phyloP scores from a whole-genome alignment of 2,329 filamentous ascomycete genomes.

The Penicillium polonicum region DNA sequence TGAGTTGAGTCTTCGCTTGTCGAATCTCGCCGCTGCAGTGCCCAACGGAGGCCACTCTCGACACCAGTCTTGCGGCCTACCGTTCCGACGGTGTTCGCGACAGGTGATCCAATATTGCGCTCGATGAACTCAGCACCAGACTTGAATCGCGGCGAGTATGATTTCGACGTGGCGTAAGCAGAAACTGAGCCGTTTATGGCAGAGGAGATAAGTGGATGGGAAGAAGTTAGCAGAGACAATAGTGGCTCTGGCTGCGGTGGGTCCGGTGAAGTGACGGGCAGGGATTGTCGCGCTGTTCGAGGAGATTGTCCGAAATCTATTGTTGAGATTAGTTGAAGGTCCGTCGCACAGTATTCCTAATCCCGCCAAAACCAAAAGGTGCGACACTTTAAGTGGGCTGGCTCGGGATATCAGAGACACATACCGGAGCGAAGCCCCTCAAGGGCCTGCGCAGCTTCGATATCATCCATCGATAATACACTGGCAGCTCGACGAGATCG shows the following conservation, averaged over 20 bases:
- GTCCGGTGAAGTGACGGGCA: constrained; percentile 32
- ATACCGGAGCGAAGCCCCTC: constrained; percentile 72
- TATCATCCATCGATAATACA: constrained; percentile 50
- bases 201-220: constrained; percentile 80
- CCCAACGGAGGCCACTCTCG: constrained; percentile 82
- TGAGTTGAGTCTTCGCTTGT: constrained; percentile 32
- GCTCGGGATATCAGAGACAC: constrained; percentile 20
- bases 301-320: constrained; percentile 68
- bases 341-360: not conserved
- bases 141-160: constrained; percentile 84
- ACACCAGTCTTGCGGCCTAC: constrained; percentile 84
- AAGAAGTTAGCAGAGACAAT: constrained; percentile 80
- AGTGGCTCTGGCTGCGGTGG: constrained; percentile 70
- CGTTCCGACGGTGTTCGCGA: constrained; percentile 81
- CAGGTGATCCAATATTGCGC: constrained; percentile 74
- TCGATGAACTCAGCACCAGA: constrained; percentile 90
- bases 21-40: constrained; percentile 55
- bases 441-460: constrained; percentile 69
- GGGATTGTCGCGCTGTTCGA: constrained; percentile 43
- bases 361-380: not conserved
- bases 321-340: constrained; percentile 12
- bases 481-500: constrained; percentile 46
- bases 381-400: constrained; percentile 1
- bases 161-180: constrained; percentile 83
- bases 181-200: constrained; percentile 82